Percentiles rank a stretch among this genome's conserved stretches.
Conservation (phyloP, 1,139 yeast species). For the Blastobotrys proliferans region DNA sequence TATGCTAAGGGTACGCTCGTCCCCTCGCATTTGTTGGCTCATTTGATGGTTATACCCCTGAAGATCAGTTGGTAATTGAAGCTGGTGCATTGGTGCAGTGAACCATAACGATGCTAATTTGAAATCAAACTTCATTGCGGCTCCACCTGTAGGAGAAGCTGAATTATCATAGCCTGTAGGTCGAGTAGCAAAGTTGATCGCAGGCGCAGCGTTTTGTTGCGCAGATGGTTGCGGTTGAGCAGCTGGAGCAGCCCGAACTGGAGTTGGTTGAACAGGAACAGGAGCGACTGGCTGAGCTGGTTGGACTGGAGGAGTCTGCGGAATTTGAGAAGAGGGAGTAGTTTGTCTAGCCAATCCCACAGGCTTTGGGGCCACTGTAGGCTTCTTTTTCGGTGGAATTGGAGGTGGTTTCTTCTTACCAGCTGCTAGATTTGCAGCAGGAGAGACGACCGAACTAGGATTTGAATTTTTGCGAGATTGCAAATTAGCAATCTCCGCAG, state of each 20-base stretch:
- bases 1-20: constrained; percentile 22
- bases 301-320: too few relatives aligned
- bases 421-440: constrained; percentile 11
- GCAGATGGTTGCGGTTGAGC: neutral
- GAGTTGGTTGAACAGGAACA: neutral
- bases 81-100: constrained; percentile 21
- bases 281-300: too few relatives aligned
- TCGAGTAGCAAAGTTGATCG: constrained; percentile 11
- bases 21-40: constrained; percentile 19
- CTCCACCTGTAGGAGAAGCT: constrained; percentile 2
- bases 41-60: constrained; percentile 23
- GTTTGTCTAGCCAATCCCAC: neutral
- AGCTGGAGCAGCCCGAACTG: neutral
- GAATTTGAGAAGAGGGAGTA: neutral
- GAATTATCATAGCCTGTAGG: constrained; percentile 12
- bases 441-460: constrained; percentile 9
- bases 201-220: constrained; percentile 6
- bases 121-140: constrained; percentile 22
- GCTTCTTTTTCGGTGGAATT: constrained; percentile 28
- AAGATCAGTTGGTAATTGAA: constrained; percentile 27
- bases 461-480: constrained; percentile 11
- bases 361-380: constrained; percentile 7
- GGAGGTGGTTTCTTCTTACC: constrained; percentile 32
- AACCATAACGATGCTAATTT: constrained; percentile 29
- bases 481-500: constrained; percentile 30